Conservation (phyloP, 768 basidiomycete species). For the Kwoniella bestiolae region DNA sequence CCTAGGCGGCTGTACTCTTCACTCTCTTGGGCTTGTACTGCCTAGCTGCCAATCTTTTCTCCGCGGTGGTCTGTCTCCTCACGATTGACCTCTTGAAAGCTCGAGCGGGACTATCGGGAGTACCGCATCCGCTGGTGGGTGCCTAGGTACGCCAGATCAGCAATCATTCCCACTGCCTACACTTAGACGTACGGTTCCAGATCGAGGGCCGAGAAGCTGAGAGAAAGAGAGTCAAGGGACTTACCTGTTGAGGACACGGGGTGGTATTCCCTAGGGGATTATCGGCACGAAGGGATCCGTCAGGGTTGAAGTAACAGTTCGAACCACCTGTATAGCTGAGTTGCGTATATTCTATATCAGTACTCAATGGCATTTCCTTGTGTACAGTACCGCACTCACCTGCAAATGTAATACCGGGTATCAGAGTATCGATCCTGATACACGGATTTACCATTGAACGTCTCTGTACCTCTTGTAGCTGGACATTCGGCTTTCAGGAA, state of each 20-base stretch:
- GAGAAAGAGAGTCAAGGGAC: too few relatives aligned
- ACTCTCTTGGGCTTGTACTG: background rate
- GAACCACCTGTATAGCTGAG: too few relatives aligned
- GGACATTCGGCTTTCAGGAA: too few relatives aligned
- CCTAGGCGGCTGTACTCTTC: background rate
- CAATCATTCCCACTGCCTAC: too few relatives aligned
- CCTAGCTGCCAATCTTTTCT: background rate
- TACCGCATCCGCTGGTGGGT: background rate
- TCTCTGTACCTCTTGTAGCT: too few relatives aligned
- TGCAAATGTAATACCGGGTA: background rate
- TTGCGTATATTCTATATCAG: too few relatives aligned
- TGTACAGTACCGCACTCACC: too few relatives aligned
- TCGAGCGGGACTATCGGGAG: background rate
- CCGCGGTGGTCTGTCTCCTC: background rate
- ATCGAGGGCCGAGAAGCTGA: too few relatives aligned
- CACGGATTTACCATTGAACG: too few relatives aligned
- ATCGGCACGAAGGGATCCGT: background rate
- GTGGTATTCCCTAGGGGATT: background rate
- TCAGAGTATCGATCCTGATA: background rate
- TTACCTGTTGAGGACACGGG: background rate
- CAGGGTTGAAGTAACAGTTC: background rate
- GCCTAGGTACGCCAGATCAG: too few relatives aligned
- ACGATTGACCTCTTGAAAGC: background rate
- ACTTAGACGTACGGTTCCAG: too few relatives aligned
- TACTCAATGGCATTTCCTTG: too few relatives aligned